These are phyloP conservation scores for Mycena citricolor DNA, from an alignment of 1,284 basidiomycete species.

Conservation along the genomic window DNA sequence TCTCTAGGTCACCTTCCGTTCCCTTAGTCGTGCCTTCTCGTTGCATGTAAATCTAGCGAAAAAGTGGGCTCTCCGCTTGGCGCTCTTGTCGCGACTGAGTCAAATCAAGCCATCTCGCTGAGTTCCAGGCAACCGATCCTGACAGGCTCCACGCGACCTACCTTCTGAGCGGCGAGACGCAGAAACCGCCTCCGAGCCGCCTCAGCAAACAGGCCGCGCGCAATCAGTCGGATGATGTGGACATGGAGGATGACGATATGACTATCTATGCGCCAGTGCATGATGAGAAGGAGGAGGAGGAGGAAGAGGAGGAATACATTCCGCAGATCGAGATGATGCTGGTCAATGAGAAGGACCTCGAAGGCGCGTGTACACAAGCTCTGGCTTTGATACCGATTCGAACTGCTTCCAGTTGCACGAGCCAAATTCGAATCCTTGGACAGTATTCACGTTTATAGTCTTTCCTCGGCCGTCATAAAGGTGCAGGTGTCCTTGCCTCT, in stretches of 20 bases:
- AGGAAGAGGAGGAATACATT: constrained; percentile 44
- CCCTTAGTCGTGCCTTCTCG: constrained; percentile 63
- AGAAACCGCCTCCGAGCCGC: constrained; percentile 19
- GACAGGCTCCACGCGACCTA: constrained; percentile 62
- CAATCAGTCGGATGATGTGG: constrained; percentile 32
- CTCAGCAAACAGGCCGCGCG: neutral
- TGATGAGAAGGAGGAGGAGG: constrained; percentile 24
- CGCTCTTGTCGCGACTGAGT: neutral
- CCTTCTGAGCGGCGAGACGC: constrained; percentile 55
- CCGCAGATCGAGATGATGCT: constrained; percentile 47
- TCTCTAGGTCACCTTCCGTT: constrained; percentile 69
- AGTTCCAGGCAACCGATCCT: constrained; percentile 44
- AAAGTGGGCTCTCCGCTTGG: constrained; percentile 46
- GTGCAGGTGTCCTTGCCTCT: constrained; percentile 40
- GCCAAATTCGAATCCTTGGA: constrained; percentile 47
- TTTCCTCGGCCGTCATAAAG: constrained; percentile 57
- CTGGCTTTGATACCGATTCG: constrained; percentile 11
- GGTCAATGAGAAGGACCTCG: constrained; percentile 57
- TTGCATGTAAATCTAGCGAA: constrained; percentile 75
- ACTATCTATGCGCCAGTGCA: no score
- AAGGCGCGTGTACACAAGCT: constrained; percentile 46
- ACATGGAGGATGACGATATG: constrained; percentile 42
- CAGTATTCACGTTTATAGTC: constrained; percentile 62
- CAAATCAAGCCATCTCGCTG: constrained; percentile 55
- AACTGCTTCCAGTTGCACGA: constrained; percentile 42